These are phyloP conservation scores for Cerrena zonata DNA, from an alignment of 1,284 basidiomycete genomes.

Conservation along the genomic window DNA sequence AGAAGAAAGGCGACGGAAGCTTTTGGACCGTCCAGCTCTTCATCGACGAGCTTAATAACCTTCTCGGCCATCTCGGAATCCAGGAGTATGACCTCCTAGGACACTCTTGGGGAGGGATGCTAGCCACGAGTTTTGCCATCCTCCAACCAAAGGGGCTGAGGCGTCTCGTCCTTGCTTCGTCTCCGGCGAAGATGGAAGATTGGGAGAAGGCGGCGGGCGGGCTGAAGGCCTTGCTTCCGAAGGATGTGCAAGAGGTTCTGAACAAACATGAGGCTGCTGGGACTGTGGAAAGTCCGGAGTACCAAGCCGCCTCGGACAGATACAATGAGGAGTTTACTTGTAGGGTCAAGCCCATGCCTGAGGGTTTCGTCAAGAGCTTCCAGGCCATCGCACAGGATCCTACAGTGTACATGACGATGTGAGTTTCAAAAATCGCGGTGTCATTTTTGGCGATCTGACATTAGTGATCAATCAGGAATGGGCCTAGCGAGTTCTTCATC, in stretches of 20 bases:
- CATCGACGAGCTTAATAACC: constrained; percentile 43
- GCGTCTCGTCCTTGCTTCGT: constrained; percentile 33
- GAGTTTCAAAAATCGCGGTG: constrained; percentile 11
- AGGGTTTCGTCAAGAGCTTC: constrained; percentile 24
- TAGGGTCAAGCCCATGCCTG: constrained; percentile 34
- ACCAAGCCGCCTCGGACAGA: constrained; percentile 35
- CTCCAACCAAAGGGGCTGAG: constrained; percentile 34
- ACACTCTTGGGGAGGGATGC: constrained; percentile 50
- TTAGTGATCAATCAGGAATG: constrained; percentile 34
- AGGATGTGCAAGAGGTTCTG: constrained; percentile 38
- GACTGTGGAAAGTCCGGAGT: constrained; percentile 41
- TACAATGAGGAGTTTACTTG: constrained; percentile 33
- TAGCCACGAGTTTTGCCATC: constrained; percentile 31
- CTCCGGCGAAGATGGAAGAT: constrained; percentile 26
- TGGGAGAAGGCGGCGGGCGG: constrained; percentile 30
- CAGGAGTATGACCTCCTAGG: constrained; percentile 37
- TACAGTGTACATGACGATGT: constrained; percentile 48
- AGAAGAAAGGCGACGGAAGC: constrained; percentile 26
- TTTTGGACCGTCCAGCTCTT: constrained; percentile 48
- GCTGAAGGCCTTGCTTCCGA: constrained; percentile 30
- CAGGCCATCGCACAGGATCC: constrained; percentile 34
- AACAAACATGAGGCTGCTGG: constrained; percentile 42
- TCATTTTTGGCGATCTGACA: background rate
- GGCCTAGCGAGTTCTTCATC: constrained; percentile 47
- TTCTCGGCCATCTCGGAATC: constrained; percentile 36